Conservation (phyloP, 192 early-diverging fungal species). For the Podila epigama region DNA sequence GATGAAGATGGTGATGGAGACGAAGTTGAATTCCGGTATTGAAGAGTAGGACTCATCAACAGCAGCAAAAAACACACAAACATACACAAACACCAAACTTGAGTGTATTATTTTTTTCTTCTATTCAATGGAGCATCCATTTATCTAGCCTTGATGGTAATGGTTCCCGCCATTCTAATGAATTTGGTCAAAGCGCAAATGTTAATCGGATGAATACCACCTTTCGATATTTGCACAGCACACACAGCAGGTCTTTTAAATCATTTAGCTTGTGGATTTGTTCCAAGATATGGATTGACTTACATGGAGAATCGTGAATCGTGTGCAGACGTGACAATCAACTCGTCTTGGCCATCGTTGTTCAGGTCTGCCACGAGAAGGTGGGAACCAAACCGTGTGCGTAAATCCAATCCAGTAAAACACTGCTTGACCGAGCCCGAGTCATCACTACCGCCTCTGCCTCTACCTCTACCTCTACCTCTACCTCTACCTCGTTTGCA, state of each 20-base stretch:
- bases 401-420: slow-evolving; percentile 19
- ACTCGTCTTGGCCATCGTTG: slow-evolving; percentile 22
- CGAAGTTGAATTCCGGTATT: neutral
- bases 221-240: too few relatives aligned
- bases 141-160: slow-evolving; percentile 3
- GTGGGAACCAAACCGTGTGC: slow-evolving; percentile 35
- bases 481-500: neutral
- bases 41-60: neutral
- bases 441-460: neutral
- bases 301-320: slow-evolving; percentile 33
- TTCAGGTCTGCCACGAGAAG: slow-evolving; percentile 26
- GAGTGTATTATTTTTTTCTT: too few relatives aligned
- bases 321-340: slow-evolving; percentile 40
- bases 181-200: neutral
- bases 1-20: neutral
- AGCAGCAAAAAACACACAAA: too few relatives aligned
- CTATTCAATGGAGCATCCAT: too few relatives aligned
- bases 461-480: neutral
- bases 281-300: too few relatives aligned
- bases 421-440: slow-evolving; percentile 25
- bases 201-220: too few relatives aligned
- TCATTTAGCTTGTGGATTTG: too few relatives aligned
- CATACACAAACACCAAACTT: too few relatives aligned
- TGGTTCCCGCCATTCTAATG: slow-evolving; percentile 28
- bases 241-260: too few relatives aligned